Evolutionary conservation across 2,329 filamentous ascomycete genomes (phyloP).

Genomic region (Aureobasidium sp.): DNA sequence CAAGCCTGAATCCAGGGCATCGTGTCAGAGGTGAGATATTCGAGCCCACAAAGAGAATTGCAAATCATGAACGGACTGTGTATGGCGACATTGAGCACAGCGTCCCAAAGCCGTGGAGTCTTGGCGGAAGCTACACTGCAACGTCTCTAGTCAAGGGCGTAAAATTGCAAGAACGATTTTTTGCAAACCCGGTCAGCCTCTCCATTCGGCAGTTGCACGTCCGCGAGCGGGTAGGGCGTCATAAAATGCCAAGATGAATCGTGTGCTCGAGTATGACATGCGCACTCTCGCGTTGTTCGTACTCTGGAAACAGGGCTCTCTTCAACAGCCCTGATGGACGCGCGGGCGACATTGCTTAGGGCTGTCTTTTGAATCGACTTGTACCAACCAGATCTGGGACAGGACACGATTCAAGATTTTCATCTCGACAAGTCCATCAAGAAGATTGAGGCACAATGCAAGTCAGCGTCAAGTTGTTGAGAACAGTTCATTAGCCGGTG

Average conservation of each 20-base stretch:
- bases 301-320: too few relatives aligned
- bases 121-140: background rate
- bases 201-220: background rate
- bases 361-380: too few relatives aligned
- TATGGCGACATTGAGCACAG: background rate
- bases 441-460: background rate
- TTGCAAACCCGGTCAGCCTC: background rate
- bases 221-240: background rate
- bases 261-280: too few relatives aligned
- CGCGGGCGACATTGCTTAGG: too few relatives aligned
- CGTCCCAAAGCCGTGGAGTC: background rate
- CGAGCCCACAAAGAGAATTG: background rate
- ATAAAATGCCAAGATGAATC: too few relatives aligned
- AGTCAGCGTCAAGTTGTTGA: conserved; percentile 1
- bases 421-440: background rate
- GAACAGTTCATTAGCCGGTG: background rate
- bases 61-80: background rate
- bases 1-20: background rate
- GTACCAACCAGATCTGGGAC: background rate
- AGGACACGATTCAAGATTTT: background rate
- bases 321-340: too few relatives aligned
- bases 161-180: conserved; percentile 9
- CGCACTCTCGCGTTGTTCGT: too few relatives aligned
- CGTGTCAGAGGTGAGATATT: background rate
- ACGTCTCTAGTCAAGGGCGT: background rate